Evolutionary conservation across 352 stramenopile genomes (phyloP), one percentile per base, ranked within the genome.

Genomic region (Phytophthora quininea): DNA sequence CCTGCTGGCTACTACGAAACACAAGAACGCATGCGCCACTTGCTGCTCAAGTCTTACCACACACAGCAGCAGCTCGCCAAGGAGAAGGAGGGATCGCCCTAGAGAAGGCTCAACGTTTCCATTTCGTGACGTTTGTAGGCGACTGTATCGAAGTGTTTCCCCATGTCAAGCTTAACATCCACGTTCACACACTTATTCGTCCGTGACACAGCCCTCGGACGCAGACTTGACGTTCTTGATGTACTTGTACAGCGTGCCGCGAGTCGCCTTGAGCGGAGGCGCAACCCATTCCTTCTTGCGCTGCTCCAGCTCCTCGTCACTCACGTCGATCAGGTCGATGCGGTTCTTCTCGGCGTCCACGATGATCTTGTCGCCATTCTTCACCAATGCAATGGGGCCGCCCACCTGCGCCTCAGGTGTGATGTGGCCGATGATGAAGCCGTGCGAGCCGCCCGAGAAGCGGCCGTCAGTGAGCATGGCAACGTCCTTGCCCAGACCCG

Each of bases 371-470:
- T 99, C 97, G 51, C 97, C 97, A 74, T 99, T 92, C 74, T 98
- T 77, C 6, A 99, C 86, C 10, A 99, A 81, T 37, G 96, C 97
- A 69, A 99, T 99, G 15, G 97, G 95, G 50, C 97, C 97, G 47
- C 97, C 97, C 14, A 98, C 95, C 75, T 99, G 96, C n/a, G 97
- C 97, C 74, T 99, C 97, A 0, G 97, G 97, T n/a, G 97, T 99
- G 71, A 99, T 98, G 82, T 99, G 97, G 27, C 97, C 97, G 54
- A 99, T 99, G 67, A 98, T 99, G 66, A 99, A 99, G 43, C 97
- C 86, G 79, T 99, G 97, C 71, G 92, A 98, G 33, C 97, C 97
- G 56, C 97, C 97, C 49, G 93, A 99, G 89, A 99, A 99, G 64
- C 97, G 93, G 5, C 93, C 93, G 76, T 99, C 97, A 49, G 97